Evolutionary conservation across 2,329 filamentous ascomycete species (phyloP).

Genomic region (Leptoxyphium fumago): DNA sequence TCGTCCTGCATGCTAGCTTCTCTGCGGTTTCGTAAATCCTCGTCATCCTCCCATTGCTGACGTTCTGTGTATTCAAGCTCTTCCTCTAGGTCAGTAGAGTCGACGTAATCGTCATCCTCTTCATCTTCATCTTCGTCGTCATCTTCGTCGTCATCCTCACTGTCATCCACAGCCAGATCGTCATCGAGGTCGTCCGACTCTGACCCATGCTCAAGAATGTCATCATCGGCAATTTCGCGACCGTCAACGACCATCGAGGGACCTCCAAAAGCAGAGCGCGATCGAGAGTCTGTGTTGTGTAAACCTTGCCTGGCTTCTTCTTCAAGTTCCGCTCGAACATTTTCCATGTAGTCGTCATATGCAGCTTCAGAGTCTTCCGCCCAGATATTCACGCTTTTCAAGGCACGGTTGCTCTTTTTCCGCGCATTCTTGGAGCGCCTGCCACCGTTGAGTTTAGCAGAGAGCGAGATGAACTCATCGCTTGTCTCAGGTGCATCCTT

Average conservation of each 20-base stretch:
- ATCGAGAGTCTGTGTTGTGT: background rate
- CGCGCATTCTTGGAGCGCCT: constrained; percentile 11
- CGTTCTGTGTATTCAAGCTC: constrained; percentile 19
- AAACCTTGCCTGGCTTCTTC: constrained; percentile 9
- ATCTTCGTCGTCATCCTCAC: constrained; percentile 4
- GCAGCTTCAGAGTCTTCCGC: constrained; percentile 1
- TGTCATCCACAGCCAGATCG: constrained; percentile 4
- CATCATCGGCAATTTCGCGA: constrained; percentile 13
- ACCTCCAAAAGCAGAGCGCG: constrained; percentile 6
- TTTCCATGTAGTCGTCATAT: constrained; percentile 52
- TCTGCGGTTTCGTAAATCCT: constrained; percentile 26
- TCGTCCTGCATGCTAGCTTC: constrained; percentile 40
- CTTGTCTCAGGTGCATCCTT: background rate
- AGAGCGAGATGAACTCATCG: background rate
- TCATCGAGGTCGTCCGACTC: constrained; percentile 9
- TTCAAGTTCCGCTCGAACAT: constrained; percentile 33
- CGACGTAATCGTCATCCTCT: constrained; percentile 24
- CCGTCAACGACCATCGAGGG: constrained; percentile 17
- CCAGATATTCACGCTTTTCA: background rate
- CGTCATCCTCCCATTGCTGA: constrained; percentile 25
- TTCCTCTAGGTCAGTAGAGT: constrained; percentile 21
- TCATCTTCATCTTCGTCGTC: constrained; percentile 17
- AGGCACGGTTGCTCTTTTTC: constrained; percentile 4
- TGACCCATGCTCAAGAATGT: constrained; percentile 3
- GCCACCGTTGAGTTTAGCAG: constrained; percentile 13